Evolutionary conservation across 805 yeast species (phyloP).

Genomic region (Barnettozyma californica): DNA sequence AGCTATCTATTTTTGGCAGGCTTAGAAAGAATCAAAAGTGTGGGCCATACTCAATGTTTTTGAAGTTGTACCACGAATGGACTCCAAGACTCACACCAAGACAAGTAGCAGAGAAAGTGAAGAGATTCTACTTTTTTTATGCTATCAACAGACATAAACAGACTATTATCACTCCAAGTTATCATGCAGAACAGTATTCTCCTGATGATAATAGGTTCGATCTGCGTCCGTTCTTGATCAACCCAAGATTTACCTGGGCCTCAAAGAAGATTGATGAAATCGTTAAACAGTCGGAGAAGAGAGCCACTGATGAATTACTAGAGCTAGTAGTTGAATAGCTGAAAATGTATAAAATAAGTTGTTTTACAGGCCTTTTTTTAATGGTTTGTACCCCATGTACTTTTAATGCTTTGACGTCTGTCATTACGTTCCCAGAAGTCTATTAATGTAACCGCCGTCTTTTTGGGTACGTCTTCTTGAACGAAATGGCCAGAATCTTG

Average conservation of each 20-base stretch:
- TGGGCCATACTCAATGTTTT: conserved; percentile 94
- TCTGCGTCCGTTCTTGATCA: conserved; percentile 89
- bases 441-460: conserved; percentile 49
- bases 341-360: not conserved
- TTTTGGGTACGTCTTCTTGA: conserved; percentile 85
- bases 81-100: conserved; percentile 76
- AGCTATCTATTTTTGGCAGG: conserved; percentile 83
- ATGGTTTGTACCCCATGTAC: conserved; percentile 33
- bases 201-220: conserved; percentile 98
- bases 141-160: conserved; percentile 95
- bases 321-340: conserved; percentile 42
- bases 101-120: conserved; percentile 87
- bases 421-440: conserved; percentile 43
- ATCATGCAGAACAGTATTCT: conserved; percentile 96
- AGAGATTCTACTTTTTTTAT: conserved; percentile 86
- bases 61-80: conserved; percentile 90
- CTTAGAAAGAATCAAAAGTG: conserved; percentile 88
- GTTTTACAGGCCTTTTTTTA: not conserved
- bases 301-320: conserved; percentile 29
- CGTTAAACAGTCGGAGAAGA: conserved; percentile 49
- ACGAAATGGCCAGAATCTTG: conserved; percentile 84
- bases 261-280: conserved; percentile 80
- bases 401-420: conserved; percentile 26
- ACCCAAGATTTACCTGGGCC: conserved; percentile 88
- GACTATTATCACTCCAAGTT: conserved; percentile 95